Evolutionary conservation across 2,329 filamentous ascomycete genomes (phyloP).

Genomic region (Claviceps lovelessii): DNA sequence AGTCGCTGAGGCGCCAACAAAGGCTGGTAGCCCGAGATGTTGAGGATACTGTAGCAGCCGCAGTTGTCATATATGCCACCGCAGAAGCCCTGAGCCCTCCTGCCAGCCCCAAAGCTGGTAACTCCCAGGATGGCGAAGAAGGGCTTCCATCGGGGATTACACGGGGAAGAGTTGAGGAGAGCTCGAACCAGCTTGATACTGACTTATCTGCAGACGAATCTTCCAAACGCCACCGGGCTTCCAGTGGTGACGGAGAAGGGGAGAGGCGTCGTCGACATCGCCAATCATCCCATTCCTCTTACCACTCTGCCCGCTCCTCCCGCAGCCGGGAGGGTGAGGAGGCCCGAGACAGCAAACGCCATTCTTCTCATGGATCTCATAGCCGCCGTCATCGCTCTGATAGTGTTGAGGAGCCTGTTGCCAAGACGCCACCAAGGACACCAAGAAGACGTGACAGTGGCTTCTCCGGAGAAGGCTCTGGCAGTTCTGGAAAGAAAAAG

Average conservation of each 20-base stretch:
- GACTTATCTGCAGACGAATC: slow-evolving; percentile 42
- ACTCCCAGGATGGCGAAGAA: slow-evolving; percentile 12
- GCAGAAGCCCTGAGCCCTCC: slow-evolving; percentile 32
- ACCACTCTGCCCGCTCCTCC: slow-evolving; percentile 20
- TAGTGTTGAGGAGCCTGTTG: slow-evolving; percentile 20
- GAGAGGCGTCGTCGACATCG: slow-evolving; percentile 29
- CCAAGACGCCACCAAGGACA: slow-evolving; percentile 22
- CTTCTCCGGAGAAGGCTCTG: slow-evolving; percentile 27
- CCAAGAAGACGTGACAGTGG: slow-evolving; percentile 33
- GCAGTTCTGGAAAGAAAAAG: slow-evolving; percentile 19
- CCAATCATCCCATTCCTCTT: slow-evolving; percentile 10
- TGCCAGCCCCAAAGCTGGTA: slow-evolving; percentile 15
- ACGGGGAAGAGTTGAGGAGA: background rate
- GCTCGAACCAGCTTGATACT: slow-evolving; percentile 30
- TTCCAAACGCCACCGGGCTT: slow-evolving; percentile 22
- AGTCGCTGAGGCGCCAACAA: slow-evolving; percentile 30
- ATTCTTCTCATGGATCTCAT: slow-evolving; percentile 12
- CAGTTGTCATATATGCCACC: slow-evolving; percentile 39
- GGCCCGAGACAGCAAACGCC: slow-evolving; percentile 16
- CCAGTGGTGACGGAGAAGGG: slow-evolving; percentile 23
- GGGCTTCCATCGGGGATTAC: slow-evolving; percentile 8
- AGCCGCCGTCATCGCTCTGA: slow-evolving; percentile 25
- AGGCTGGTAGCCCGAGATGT: slow-evolving; percentile 30
- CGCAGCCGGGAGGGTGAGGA: slow-evolving; percentile 20
- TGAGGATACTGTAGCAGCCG: slow-evolving; percentile 39